phyloP scores from a whole-genome alignment of 768 basidiomycete genomes.

The Pisolithus orientalis region DNA sequence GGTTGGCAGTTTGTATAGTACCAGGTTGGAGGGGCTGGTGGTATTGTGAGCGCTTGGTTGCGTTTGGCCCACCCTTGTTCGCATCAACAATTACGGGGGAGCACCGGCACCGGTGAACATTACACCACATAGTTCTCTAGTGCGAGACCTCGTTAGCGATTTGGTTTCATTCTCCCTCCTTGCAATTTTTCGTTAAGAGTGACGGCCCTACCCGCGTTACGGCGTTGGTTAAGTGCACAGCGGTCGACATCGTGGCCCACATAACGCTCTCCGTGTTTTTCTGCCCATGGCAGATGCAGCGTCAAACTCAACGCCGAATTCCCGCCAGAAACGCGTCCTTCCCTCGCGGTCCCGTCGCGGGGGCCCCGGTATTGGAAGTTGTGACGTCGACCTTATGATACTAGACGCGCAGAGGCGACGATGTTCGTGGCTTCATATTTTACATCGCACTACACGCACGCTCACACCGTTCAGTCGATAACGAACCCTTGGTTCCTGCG shows the following conservation, averaged over 20 bases:
- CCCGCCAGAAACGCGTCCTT: constrained; percentile 70
- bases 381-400: constrained; percentile 79
- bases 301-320: constrained; percentile 29
- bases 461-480: constrained; percentile 48
- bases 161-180: too few relatives aligned
- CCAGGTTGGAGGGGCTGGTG: too few relatives aligned
- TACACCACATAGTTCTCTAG: too few relatives aligned
- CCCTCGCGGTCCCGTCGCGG: constrained; percentile 78
- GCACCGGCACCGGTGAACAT: too few relatives aligned
- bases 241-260: constrained; percentile 4
- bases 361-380: constrained; percentile 73
- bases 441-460: constrained; percentile 4
- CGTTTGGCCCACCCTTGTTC: too few relatives aligned
- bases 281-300: constrained; percentile 29
- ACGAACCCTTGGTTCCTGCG: constrained; percentile 63
- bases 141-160: too few relatives aligned
- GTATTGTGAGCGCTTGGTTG: too few relatives aligned
- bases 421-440: constrained; percentile 41
- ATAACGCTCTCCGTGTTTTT: constrained; percentile 1
- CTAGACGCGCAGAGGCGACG: constrained; percentile 73
- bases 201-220: too few relatives aligned
- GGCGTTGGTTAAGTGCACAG: constrained; percentile 5
- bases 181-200: too few relatives aligned
- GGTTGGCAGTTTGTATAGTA: constrained; percentile 38
- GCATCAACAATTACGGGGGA: too few relatives aligned